phyloP scores from a whole-genome alignment of 345 rosid genomes.

The Passiflora organensis region DNA sequence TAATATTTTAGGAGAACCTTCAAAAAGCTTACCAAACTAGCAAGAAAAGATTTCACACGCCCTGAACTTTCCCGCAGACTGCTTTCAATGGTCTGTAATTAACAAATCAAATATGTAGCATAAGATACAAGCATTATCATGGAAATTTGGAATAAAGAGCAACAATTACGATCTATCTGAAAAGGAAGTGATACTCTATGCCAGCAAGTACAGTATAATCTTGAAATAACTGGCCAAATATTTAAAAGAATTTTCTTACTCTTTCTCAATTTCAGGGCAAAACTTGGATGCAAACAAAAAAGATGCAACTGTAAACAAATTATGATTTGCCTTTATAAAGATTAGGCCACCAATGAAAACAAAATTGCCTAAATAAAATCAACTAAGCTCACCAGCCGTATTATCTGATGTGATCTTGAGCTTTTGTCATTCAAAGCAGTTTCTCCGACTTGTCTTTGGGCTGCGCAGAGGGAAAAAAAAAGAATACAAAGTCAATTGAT shows the following conservation, averaged over 20 bases:
- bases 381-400: slow-evolving; percentile 64
- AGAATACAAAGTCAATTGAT: background rate
- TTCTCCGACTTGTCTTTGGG: slow-evolving; percentile 95
- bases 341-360: background rate
- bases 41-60: slow-evolving; percentile 68
- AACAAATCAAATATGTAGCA: slow-evolving; percentile 18
- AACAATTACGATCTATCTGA: too few species aligned
- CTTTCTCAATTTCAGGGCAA: too few species aligned
- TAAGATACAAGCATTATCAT: too few species aligned
- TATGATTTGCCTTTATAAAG: background rate
- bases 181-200: too few species aligned
- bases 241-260: too few species aligned
- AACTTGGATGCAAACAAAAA: too few species aligned
- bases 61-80: slow-evolving; percentile 73
- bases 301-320: too few species aligned
- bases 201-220: too few species aligned
- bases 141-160: too few species aligned
- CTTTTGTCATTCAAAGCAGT: slow-evolving; percentile 87
- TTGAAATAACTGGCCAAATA: too few species aligned
- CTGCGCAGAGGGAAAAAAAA: slow-evolving; percentile 38
- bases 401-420: slow-evolving; percentile 97
- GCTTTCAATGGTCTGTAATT: slow-evolving; percentile 74
- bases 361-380: background rate
- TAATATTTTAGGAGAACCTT: slow-evolving; percentile 4
- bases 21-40: slow-evolving; percentile 65